Percentiles rank a stretch among this genome's conserved stretches.
Conservation (phyloP, 352 stramenopile species). For the Globisporangium camurandrum region DNA sequence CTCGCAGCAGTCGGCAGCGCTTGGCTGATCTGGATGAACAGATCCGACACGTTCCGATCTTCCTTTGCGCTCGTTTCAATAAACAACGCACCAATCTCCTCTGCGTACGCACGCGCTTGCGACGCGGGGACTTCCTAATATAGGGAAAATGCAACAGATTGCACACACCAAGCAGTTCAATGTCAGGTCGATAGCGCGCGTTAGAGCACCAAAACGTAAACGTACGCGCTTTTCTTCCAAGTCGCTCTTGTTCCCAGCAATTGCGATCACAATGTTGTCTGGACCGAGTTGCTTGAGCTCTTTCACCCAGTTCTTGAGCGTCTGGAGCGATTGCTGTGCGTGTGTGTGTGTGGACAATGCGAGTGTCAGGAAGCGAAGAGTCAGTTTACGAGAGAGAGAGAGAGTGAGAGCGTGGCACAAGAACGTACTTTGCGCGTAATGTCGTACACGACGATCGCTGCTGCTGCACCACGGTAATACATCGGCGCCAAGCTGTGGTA, state of each 20-base stretch:
- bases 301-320: conserved; percentile 94
- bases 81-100: conserved; percentile 91
- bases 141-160: no score
- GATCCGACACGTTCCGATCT: conserved; percentile 89
- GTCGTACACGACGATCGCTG: conserved; percentile 97
- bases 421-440: conserved; percentile 89
- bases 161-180: no score
- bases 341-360: conserved; percentile 4
- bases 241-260: conserved; percentile 94
- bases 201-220: background rate
- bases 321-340: conserved; percentile 83
- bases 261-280: conserved; percentile 93
- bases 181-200: background rate
- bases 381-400: background rate
- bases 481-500: conserved; percentile 97
- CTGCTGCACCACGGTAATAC: conserved; percentile 97
- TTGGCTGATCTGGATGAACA: conserved; percentile 91
- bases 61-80: conserved; percentile 93
- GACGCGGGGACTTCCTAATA: conserved; percentile 82
- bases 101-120: conserved; percentile 84
- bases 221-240: conserved; percentile 78
- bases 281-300: conserved; percentile 90
- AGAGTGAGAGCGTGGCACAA: background rate
- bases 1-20: conserved; percentile 57
- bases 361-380: no score